phyloP scores from a whole-genome alignment of 2,329 filamentous ascomycete genomes.

The Colletotrichum echinochloae region DNA sequence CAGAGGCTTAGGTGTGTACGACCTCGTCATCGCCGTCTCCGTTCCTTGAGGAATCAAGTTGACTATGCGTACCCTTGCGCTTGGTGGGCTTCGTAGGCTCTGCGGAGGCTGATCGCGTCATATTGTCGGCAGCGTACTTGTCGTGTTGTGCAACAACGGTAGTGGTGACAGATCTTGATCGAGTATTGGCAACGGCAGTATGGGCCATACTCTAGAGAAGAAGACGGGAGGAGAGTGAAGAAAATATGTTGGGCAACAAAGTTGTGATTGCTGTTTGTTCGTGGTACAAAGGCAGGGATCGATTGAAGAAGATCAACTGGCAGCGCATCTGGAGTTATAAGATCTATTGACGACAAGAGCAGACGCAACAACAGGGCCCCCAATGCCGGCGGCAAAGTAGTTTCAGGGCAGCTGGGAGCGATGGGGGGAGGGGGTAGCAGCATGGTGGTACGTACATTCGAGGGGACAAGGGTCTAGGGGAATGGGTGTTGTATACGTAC shows the following conservation, averaged over 20 bases:
- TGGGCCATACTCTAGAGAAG: slow-evolving; percentile 30
- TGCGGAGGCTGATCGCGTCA: slow-evolving; percentile 57
- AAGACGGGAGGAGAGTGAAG: slow-evolving; percentile 27
- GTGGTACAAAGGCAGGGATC: slow-evolving; percentile 35
- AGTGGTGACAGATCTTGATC: slow-evolving; percentile 33
- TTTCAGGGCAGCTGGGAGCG: slow-evolving; percentile 40
- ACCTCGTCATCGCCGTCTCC: neutral
- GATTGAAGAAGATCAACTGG: slow-evolving; percentile 27
- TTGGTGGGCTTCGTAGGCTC: slow-evolving; percentile 59
- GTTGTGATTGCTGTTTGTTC: slow-evolving; percentile 33
- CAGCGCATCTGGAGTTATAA: slow-evolving; percentile 41
- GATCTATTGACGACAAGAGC: slow-evolving; percentile 36
- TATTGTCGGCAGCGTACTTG: slow-evolving; percentile 45
- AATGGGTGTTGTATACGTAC: neutral
- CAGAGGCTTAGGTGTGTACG: neutral
- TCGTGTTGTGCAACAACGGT: slow-evolving; percentile 36
- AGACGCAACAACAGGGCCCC: slow-evolving; percentile 38
- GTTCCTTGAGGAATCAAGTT: neutral
- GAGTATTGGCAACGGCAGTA: slow-evolving; percentile 36
- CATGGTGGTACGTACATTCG: slow-evolving; percentile 3
- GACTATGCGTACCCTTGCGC: slow-evolving; percentile 57
- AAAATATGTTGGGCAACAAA: slow-evolving; percentile 13
- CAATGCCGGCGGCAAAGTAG: slow-evolving; percentile 40
- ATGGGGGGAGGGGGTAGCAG: slow-evolving; percentile 8
- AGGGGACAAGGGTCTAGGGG: slow-evolving; percentile 4